A percentile compares a stretch with the other conserved stretches of the same genome.
Conservation (phyloP, 257 asterid genomes). For the Plectranthus barbatus region DNA sequence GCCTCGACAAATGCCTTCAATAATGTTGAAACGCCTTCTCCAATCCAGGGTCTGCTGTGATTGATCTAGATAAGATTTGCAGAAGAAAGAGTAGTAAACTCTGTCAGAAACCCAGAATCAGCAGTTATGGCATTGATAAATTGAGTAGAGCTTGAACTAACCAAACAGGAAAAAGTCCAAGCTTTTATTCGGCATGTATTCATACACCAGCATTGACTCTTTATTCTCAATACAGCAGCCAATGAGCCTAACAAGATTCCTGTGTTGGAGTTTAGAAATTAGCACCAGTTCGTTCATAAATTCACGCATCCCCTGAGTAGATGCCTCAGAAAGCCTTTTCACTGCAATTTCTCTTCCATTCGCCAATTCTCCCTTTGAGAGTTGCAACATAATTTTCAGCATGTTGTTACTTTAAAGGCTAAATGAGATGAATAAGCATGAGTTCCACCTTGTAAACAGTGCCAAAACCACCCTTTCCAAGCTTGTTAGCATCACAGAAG, state of each 20-base stretch:
- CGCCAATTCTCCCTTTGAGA: constrained; percentile 23
- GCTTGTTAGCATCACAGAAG: constrained; percentile 22
- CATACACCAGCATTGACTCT: constrained; percentile 36
- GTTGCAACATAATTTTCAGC: not conserved
- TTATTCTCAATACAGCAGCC: constrained; percentile 34
- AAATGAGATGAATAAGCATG: not conserved
- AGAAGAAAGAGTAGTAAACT: too few relatives aligned
- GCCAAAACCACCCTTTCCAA: constrained; percentile 44
- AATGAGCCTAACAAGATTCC: constrained; percentile 34
- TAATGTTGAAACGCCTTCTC: constrained; percentile 16
- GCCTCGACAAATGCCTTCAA: not conserved
- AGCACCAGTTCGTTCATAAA: constrained; percentile 39
- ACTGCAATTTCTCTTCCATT: constrained; percentile 36
- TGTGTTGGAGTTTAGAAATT: constrained; percentile 41
- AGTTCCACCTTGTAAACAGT: constrained; percentile 24
- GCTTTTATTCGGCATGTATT: constrained; percentile 38
- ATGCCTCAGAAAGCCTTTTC: constrained; percentile 35
- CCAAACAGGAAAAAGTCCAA: constrained; percentile 35
- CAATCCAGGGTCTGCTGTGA: constrained; percentile 16
- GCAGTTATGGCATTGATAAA: too few relatives aligned
- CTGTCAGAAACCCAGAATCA: too few relatives aligned
- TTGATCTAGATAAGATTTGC: constrained; percentile 4
- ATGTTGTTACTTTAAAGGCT: not conserved
- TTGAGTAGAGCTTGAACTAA: not conserved
- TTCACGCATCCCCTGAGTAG: constrained; percentile 35